A percentile compares a stretch with the other conserved stretches of the same genome.
phyloP scores from a whole-genome alignment of 2,329 filamentous ascomycete genomes.

The Fusarium succisae region DNA sequence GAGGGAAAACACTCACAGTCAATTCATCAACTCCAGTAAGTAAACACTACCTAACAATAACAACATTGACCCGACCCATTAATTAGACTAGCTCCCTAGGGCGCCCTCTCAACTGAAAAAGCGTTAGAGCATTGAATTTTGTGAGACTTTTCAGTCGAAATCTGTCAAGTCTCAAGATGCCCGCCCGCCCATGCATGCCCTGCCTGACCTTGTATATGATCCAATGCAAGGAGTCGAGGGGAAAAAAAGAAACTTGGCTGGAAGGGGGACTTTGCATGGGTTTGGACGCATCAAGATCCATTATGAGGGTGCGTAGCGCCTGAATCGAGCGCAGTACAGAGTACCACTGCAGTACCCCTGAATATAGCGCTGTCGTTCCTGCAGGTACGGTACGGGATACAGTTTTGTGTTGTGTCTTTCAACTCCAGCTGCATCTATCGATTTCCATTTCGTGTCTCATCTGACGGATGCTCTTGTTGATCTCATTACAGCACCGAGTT shows the following conservation, averaged over 20 bases:
- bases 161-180: constrained; percentile 3
- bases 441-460: neutral
- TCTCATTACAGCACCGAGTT: neutral
- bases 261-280: constrained; percentile 22
- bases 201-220: constrained; percentile 13
- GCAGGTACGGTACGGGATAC: constrained; percentile 40
- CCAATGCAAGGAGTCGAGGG: constrained; percentile 32
- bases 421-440: neutral
- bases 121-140: constrained; percentile 8
- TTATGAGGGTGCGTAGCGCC: neutral
- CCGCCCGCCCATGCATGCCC: neutral
- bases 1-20: neutral
- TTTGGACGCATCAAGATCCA: constrained; percentile 22
- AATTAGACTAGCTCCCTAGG: constrained; percentile 12
- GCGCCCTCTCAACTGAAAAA: constrained; percentile 7
- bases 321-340: neutral
- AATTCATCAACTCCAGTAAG: neutral
- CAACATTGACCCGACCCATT: constrained; percentile 7
- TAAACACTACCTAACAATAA: constrained; percentile 4
- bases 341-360: constrained; percentile 33
- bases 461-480: neutral
- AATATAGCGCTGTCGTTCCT: constrained; percentile 45
- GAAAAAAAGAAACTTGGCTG: constrained; percentile 18
- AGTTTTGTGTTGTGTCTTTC: neutral
- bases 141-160: constrained; percentile 11